Evolutionary conservation across 371 early-diverging fungal species (phyloP).

Genomic region (Syncephalastrum sp.): DNA sequence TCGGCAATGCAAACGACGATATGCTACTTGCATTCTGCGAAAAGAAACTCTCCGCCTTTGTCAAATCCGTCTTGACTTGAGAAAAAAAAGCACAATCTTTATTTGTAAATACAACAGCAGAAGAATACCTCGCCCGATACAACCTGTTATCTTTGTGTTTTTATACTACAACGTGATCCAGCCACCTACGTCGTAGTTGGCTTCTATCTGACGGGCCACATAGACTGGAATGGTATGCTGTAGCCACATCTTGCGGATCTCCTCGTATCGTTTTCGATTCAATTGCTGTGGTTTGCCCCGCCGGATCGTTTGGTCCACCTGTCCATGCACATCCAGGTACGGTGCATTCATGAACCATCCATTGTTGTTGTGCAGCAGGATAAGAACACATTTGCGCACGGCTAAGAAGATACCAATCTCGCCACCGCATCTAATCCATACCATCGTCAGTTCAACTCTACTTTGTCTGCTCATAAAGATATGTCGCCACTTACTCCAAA

Average conservation of each 20-base stretch:
- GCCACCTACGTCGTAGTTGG: conserved; percentile 85
- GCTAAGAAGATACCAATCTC: conserved; percentile 83
- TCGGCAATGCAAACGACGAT: conserved; percentile 32
- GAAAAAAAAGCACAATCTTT: not conserved
- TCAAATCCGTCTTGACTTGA: conserved; percentile 27
- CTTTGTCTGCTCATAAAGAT: too few species aligned
- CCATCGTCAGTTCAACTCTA: not conserved
- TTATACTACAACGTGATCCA: conserved; percentile 81
- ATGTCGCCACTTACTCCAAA: conserved; percentile 54
- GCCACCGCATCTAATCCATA: conserved; percentile 75
- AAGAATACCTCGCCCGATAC: not conserved
- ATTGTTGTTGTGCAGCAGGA: conserved; percentile 78
- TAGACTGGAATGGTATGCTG: conserved; percentile 83
- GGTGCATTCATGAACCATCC: conserved; percentile 90
- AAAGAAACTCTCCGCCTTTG: conserved; percentile 40
- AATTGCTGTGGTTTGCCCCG: conserved; percentile 85
- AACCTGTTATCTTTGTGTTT: not conserved
- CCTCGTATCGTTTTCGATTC: conserved; percentile 78
- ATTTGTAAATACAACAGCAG: too few species aligned
- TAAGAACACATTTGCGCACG: conserved; percentile 78
- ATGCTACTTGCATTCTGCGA: conserved; percentile 45
- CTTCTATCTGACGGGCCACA: conserved; percentile 89
- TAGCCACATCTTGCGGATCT: conserved; percentile 81
- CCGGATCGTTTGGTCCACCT: conserved; percentile 83
- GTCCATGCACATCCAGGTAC: conserved; percentile 94